phyloP scores from a whole-genome alignment of 768 basidiomycete species.

The Agrocybe pediades region DNA sequence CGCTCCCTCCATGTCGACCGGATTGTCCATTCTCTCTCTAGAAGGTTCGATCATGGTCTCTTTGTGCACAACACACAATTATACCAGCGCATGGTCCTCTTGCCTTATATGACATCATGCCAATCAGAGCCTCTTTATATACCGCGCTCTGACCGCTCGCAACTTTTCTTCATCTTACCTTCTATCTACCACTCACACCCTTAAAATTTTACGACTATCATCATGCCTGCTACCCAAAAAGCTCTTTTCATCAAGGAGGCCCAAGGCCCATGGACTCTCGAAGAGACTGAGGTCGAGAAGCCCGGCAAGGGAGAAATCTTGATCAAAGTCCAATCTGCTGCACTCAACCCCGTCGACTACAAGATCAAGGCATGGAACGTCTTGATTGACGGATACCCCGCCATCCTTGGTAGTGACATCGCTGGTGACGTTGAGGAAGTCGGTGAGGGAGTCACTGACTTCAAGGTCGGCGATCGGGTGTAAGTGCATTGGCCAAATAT shows the following conservation, averaged over 20 bases:
- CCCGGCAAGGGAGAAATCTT: constrained; percentile 40
- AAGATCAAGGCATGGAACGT: constrained; percentile 40
- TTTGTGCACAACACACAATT: background rate
- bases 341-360: constrained; percentile 54
- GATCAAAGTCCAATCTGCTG: constrained; percentile 36
- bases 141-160: background rate
- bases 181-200: background rate
- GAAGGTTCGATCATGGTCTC: background rate
- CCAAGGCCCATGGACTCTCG: constrained; percentile 10
- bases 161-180: background rate
- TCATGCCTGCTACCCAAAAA: constrained; percentile 4
- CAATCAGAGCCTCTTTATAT: background rate
- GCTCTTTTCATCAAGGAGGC: constrained; percentile 1
- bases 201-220: background rate
- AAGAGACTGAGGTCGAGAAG: constrained; percentile 13
- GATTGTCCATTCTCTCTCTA: background rate
- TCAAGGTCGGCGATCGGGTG: constrained; percentile 56
- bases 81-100: background rate
- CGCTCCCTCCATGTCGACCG: background rate
- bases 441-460: constrained; percentile 49
- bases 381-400: constrained; percentile 37
- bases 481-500: constrained; percentile 22
- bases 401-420: constrained; percentile 47
- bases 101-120: background rate
- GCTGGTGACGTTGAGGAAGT: constrained; percentile 53